A percentile compares a stretch with the other conserved stretches of the same genome.
Conservation (phyloP, 371 early-diverging fungal genomes). For the Mucor lusitanicus region DNA sequence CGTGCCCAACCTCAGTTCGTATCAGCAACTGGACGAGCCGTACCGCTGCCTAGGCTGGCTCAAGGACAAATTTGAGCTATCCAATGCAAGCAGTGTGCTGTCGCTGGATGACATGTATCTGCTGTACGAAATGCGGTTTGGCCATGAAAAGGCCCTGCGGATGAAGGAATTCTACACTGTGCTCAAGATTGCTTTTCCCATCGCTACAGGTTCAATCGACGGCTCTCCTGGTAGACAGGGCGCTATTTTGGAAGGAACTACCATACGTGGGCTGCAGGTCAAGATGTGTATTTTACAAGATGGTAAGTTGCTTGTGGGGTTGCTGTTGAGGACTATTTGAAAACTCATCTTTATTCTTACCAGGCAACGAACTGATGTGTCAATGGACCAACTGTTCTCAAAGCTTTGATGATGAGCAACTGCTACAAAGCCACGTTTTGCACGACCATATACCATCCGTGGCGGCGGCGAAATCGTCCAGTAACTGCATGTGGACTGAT, state of each 20-base stretch:
- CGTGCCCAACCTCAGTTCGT: constrained; percentile 29
- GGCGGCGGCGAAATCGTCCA: constrained; percentile 11
- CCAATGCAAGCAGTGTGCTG: constrained; percentile 14
- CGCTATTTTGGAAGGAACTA: constrained; percentile 20
- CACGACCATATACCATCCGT: constrained; percentile 44
- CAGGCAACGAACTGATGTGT: constrained; percentile 36
- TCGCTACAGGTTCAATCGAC: constrained; percentile 7
- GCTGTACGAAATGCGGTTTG: constrained; percentile 34
- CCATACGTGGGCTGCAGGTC: constrained; percentile 32
- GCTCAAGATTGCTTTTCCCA: constrained; percentile 38
- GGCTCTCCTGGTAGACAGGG: constrained; percentile 6
- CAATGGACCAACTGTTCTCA: constrained; percentile 59
- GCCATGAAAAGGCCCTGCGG: constrained; percentile 30
- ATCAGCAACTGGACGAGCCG: constrained; percentile 37
- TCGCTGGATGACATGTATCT: constrained; percentile 36
- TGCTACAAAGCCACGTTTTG: constrained; percentile 53
- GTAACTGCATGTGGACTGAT: constrained; percentile 51
- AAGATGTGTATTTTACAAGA: constrained; percentile 35
- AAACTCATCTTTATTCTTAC: too few relatives aligned
- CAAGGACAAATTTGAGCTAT: constrained; percentile 38
- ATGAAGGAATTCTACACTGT: constrained; percentile 37
- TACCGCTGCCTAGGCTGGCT: constrained; percentile 45
- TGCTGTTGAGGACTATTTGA: too few relatives aligned
- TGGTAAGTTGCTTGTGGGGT: constrained; percentile 8
- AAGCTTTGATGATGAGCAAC: constrained; percentile 42